Conservation (phyloP, 169 alveolate genomes). For the Plasmodium gaboni region DNA sequence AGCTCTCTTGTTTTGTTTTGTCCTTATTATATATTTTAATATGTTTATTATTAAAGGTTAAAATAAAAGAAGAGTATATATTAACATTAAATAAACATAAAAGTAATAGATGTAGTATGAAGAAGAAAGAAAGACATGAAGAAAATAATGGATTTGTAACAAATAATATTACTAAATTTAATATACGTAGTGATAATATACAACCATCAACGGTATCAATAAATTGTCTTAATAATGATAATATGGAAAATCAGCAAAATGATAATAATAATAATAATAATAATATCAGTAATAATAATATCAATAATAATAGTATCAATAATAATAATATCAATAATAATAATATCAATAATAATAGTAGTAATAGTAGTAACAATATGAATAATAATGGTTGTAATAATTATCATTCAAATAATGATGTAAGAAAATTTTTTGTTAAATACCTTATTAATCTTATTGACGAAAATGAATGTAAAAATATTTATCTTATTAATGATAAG, state of each 20-base stretch:
- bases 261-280: not conserved
- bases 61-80: slow-evolving; percentile 51
- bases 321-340: not conserved
- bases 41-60: slow-evolving; percentile 46
- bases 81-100: slow-evolving; percentile 21
- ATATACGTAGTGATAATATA: not conserved
- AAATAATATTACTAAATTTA: not conserved
- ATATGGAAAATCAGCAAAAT: not conserved
- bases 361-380: not conserved
- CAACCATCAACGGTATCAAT: not conserved
- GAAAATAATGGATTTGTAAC: not conserved
- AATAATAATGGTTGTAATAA: not conserved
- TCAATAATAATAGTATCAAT: not conserved
- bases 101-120: not conserved
- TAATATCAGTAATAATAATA: not conserved
- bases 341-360: not conserved
- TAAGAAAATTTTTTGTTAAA: slow-evolving; percentile 31
- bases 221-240: not conserved
- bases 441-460: slow-evolving; percentile 55
- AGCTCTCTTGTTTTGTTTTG: slow-evolving; percentile 37
- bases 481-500: slow-evolving; percentile 15
- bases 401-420: slow-evolving; percentile 1
- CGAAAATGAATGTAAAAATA: slow-evolving; percentile 16
- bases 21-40: slow-evolving; percentile 55
- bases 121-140: slow-evolving; percentile 2